These are phyloP conservation scores for Fusarium sp. DNA, from an alignment of 2,329 filamentous ascomycete species.

Conservation along the genomic window DNA sequence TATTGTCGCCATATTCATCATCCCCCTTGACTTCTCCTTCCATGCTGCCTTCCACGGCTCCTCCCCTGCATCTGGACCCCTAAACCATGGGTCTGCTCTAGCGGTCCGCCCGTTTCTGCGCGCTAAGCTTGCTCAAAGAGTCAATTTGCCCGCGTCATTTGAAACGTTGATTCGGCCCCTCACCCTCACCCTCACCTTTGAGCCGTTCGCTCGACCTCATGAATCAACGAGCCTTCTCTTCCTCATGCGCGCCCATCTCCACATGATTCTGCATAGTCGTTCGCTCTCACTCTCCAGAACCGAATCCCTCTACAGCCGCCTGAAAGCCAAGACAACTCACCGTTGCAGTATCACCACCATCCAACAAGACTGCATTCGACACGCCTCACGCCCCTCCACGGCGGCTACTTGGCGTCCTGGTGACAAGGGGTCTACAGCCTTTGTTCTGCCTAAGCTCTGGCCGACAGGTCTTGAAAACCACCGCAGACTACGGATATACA, in stretches of 20 bases:
- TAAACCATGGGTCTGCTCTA: slow-evolving; percentile 33
- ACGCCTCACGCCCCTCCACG: slow-evolving; percentile 17
- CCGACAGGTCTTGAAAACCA: not conserved
- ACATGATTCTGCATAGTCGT: too few relatives aligned
- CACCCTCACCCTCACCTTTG: not conserved
- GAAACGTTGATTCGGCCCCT: slow-evolving; percentile 32
- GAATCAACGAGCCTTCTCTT: not conserved
- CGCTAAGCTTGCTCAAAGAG: slow-evolving; percentile 41
- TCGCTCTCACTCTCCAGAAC: too few relatives aligned
- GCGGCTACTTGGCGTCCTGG: slow-evolving; percentile 18
- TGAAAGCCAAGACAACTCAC: slow-evolving; percentile 9
- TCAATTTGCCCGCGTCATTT: slow-evolving; percentile 34
- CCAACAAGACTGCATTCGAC: not conserved
- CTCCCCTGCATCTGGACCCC: slow-evolving; percentile 36
- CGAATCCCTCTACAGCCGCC: not conserved
- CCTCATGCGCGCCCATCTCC: not conserved
- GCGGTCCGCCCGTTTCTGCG: slow-evolving; percentile 33
- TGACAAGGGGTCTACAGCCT: not conserved
- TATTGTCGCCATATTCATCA: slow-evolving; percentile 15
- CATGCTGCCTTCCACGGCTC: slow-evolving; percentile 7
- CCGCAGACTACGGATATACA: not conserved
- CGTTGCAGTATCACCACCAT: slow-evolving; percentile 30
- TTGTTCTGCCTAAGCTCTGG: not conserved
- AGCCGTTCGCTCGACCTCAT: not conserved
- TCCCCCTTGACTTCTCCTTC: slow-evolving; percentile 12